Evolutionary conservation across 140 eudicot genomes (phyloP), one percentile per base, ranked within the genome.

Genomic region (Flaveria floridana): DNA sequence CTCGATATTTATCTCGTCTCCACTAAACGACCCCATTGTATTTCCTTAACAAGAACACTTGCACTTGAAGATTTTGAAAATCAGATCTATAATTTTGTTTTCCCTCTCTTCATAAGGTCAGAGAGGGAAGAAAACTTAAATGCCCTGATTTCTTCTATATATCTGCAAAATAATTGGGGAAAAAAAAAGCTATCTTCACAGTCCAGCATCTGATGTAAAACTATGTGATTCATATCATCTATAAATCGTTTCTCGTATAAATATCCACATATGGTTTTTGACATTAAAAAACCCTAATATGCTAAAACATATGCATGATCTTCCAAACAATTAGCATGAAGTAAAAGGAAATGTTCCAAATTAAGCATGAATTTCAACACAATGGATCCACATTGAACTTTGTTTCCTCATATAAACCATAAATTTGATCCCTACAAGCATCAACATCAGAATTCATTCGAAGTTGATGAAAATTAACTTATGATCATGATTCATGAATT

Each of bases 1-100:
- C 34, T 76, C 81, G 6, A 28, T 82, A 4, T 52, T 19, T 3
- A 74, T 34, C 23, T 83, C 89, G 10, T 88, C 89, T 61, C 84
- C 86, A 67, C 64, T 51, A 69, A 41, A 20, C 5, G 92, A 86
- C 70, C 79, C 85, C 97, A 91, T 91, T 70, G 68, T 72, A 25
- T 19, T 37, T 67, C n/a, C 50, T 68, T 75, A 47, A 9, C 72
- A 70, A 37, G 75, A 68, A 65, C 81, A 72, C 81, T 71, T 76
- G 83, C 85, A 82, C 82, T 55, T 78, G 69, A 78, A 82, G 84
- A 82, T 39, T 55, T 65, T 39, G 65, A 70, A 76, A 16, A 47
- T 50, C 23, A 13, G 51, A 63, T 34, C 65, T 73, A 57, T 52
- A 65, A 37, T 63, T 48, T 62, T 20, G 68, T 4, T 72, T 71